phyloP scores from a whole-genome alignment of 1,139 yeast species.

The Geotrichum cucujoidarum region DNA sequence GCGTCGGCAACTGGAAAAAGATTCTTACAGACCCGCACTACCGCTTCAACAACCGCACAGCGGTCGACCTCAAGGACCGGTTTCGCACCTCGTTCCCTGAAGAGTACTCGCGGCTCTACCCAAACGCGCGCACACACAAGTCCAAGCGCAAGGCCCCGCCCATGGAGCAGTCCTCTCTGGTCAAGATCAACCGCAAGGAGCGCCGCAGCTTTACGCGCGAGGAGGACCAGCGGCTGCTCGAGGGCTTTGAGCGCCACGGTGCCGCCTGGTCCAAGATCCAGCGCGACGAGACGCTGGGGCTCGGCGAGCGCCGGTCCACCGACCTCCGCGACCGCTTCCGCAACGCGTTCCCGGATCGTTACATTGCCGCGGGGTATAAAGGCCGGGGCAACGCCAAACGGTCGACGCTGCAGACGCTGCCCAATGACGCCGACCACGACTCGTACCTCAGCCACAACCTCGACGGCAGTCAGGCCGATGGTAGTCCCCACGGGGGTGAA shows the following conservation, averaged over 20 bases:
- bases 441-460: conserved; percentile 16
- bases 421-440: conserved; percentile 17
- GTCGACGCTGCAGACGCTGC: conserved; percentile 16
- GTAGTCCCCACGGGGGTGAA: conserved; percentile 7
- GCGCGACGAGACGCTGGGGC: conserved; percentile 38
- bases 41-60: conserved; percentile 42
- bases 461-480: conserved; percentile 1
- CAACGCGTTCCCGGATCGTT: conserved; percentile 43
- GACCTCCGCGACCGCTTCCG: conserved; percentile 44
- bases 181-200: conserved; percentile 42
- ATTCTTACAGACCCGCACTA: conserved; percentile 40
- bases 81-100: conserved; percentile 45
- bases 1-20: conserved; percentile 47
- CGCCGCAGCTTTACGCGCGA: conserved; percentile 51
- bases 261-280: conserved; percentile 85
- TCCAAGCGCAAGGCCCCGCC: conserved; percentile 28
- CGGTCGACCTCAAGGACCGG: conserved; percentile 41
- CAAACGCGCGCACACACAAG: conserved; percentile 43
- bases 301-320: conserved; percentile 40
- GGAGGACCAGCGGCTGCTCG: conserved; percentile 67
- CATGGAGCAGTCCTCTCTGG: conserved; percentile 25
- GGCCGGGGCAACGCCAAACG: conserved; percentile 29
- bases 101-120: conserved; percentile 42
- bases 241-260: conserved; percentile 69
- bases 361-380: conserved; percentile 44